phyloP scores from a whole-genome alignment of 495 filamentous ascomycete genomes.

The Neurospora sublineolata region DNA sequence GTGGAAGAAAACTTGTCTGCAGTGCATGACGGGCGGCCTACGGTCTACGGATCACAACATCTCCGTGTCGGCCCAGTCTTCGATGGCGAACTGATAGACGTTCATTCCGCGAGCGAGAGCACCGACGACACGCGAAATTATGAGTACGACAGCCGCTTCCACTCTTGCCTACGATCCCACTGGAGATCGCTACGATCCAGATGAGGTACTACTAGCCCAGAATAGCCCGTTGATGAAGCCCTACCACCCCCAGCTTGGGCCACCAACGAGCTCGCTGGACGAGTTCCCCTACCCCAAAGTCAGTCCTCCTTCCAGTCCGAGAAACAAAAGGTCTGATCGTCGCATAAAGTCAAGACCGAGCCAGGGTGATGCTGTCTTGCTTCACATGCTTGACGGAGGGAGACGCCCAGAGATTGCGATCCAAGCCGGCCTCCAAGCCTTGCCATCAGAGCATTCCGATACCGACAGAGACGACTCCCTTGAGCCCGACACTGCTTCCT shows the following conservation, averaged over 20 bases:
- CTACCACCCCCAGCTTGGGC: constrained; percentile 26
- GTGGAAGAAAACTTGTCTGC: neutral
- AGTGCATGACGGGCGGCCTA: neutral
- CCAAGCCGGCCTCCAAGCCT: constrained; percentile 27
- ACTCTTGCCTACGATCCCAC: constrained; percentile 27
- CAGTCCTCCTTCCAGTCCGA: constrained; percentile 27
- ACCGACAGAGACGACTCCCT: constrained; percentile 4
- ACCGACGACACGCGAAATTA: constrained; percentile 27
- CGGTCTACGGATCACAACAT: neutral
- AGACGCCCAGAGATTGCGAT: constrained; percentile 35
- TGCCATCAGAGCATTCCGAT: constrained; percentile 22
- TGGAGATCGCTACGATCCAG: constrained; percentile 34
- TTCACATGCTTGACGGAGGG: constrained; percentile 39
- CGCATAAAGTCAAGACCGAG: constrained; percentile 29
- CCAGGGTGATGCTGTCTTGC: constrained; percentile 45
- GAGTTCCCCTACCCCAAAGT: constrained; percentile 21
- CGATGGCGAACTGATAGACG: constrained; percentile 22
- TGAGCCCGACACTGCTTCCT: neutral
- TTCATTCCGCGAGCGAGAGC: constrained; percentile 16
- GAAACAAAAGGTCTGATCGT: constrained; percentile 30
- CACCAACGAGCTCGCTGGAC: constrained; percentile 25
- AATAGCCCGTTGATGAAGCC: constrained; percentile 35
- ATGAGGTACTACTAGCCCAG: constrained; percentile 28
- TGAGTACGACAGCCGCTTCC: constrained; percentile 31
- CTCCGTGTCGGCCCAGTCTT: constrained; percentile 4